These are phyloP conservation scores for Xylaria longipes DNA, from an alignment of 495 filamentous ascomycete genomes.

Conservation along the genomic window DNA sequence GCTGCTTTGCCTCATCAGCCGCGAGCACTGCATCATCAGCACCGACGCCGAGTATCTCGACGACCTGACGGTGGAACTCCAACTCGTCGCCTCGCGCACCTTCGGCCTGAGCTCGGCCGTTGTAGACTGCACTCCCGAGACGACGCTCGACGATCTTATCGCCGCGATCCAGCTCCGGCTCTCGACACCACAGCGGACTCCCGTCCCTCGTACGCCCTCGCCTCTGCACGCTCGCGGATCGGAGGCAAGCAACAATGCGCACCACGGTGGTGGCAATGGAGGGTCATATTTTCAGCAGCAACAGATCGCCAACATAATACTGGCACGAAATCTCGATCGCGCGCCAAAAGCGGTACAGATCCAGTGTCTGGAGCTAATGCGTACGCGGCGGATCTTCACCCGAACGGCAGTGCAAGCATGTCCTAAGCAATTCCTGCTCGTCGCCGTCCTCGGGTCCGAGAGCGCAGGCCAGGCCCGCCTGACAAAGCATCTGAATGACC, in stretches of 20 bases:
- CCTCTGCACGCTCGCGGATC: conserved; percentile 23
- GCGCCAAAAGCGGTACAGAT: conserved; percentile 78
- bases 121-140: conserved; percentile 73
- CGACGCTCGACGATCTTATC: conserved; percentile 80
- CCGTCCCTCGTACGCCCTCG: conserved; percentile 30
- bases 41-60: conserved; percentile 66
- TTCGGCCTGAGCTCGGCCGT: conserved; percentile 73
- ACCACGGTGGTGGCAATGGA: not conserved
- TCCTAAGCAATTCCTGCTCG: conserved; percentile 80
- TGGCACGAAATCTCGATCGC: conserved; percentile 78
- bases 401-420: conserved; percentile 72
- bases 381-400: conserved; percentile 76
- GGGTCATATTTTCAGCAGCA: not conserved
- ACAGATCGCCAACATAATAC: conserved; percentile 77
- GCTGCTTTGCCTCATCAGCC: conserved; percentile 76
- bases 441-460: conserved; percentile 67
- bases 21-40: conserved; percentile 88
- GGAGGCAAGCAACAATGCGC: conserved; percentile 33
- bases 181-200: conserved; percentile 22
- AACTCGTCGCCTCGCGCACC: conserved; percentile 70
- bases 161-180: conserved; percentile 64
- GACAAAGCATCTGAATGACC: conserved; percentile 71
- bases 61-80: conserved; percentile 72
- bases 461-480: conserved; percentile 53
- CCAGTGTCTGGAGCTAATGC: conserved; percentile 86